Base-by-base conservation (phyloP, 257 asterid species). In the Scutellaria barbata region DNA sequence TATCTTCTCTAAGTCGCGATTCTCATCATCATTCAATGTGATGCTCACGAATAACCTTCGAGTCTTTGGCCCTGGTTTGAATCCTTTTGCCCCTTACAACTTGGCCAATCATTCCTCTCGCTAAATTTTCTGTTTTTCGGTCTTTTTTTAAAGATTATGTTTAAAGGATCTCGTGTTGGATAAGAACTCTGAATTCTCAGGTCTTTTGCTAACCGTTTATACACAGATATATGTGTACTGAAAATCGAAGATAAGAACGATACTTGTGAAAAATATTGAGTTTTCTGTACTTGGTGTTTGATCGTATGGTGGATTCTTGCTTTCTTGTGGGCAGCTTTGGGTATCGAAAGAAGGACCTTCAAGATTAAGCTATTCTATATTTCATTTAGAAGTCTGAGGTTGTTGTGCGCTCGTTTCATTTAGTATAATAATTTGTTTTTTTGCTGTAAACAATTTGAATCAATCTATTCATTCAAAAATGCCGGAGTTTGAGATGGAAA, bases 21-120 rank as follows among this genome's bases (percentile, higher is more conserved):
- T 76, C 64, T 72, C 92, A 5, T 89, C 97, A 50, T 87, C 88
- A 6, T 82, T 71, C 33, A 74, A 80, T 63, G 85, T 80, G 57
- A 86, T 82, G 79, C 75, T 78, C 63, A 78, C 79, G 40, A 69
- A 77, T 8, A 93, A 90, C 85, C 96, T 86, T 25, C 89, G 97
- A 8, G 98, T 81, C 25, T 84, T 89, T 52, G 98, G 98, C 50
- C 98, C 98, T 62, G 97, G 96, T 72, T 91, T 93, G 92, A 93
- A 93, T 88, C 98, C 98, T 10, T 90, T 90, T 73, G 80, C 95
- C 64, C 98, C 96, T 3, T 83, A 87, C 74, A 87, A 86, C 79
- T 3, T 90, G 81, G 94, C 85, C 78, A 90, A 89, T 75, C 93
- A 87, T 79, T 87, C 85, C 82, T 93, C 98, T 81, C 98, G 99